Base-by-base conservation (phyloP, 257 asterid species). In the Nicotiana benthamiana region DNA sequence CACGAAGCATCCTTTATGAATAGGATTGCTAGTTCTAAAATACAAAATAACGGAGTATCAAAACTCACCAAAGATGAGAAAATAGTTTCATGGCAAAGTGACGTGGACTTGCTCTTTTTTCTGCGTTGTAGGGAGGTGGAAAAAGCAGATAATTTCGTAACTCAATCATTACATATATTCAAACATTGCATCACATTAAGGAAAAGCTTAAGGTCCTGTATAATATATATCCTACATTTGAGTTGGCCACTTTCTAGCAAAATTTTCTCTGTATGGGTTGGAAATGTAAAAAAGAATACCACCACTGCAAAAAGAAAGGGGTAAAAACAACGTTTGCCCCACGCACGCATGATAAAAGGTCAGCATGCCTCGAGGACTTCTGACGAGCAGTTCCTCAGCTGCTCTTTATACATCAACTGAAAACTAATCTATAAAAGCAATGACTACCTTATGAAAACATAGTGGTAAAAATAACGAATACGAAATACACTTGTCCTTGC, bases 271-370 rank as follows among this genome's bases (percentile, higher is more conserved):
- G 80, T 82, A 40, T 64, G 64, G 85, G 43, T 63, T 36, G 22
- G 16, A 74, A 74, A 48, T 26, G 61, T 74, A 74, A 9, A 51
- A 63, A 68, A 32, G 75, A n/a, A 27, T 57, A 51, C 22, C 24
- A 22, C 1, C 8, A 20, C 22, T 10, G 24, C 15, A 22, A 8
- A 51, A 22, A 9, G 26, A 36, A 59, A 22, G 46, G 54, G 18
- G 40, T 18, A 26, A 27, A 74, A 62, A 20, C n/a, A 53, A 2
- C 28, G 6, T 34, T 27, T 9, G 60, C 74, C 56, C 67, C 57
- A 63, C 53, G 87, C 83, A 82, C 70, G 82, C 85, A 11, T 56
- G 56, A 53, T 59, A 82, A 85, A 81, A 75, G 80, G 82, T 85
- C 66, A 68, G 84, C 88, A 80, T 51, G 82, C 88, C 72, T 79